A percentile compares a stretch with the other conserved stretches of the same genome.
These are phyloP conservation scores for Penicillium sp. DNA, from an alignment of 2,329 filamentous ascomycete genomes.

Conservation along the genomic window DNA sequence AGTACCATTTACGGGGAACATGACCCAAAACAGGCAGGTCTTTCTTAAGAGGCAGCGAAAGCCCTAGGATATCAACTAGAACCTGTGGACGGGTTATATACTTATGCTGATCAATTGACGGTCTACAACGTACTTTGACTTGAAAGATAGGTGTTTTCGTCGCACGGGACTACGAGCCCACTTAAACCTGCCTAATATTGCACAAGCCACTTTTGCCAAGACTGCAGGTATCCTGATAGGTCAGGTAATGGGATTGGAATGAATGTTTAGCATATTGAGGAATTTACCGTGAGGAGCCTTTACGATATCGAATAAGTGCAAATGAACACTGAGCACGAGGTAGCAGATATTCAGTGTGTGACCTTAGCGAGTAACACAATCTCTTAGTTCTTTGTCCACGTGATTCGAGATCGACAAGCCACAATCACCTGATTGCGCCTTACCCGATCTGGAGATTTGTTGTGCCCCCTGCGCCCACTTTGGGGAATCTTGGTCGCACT, in stretches of 20 bases:
- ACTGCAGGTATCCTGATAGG: slow-evolving; percentile 4
- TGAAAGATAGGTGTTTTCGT: slow-evolving; percentile 8
- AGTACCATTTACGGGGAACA: no score
- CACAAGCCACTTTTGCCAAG: slow-evolving; percentile 12
- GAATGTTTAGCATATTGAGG: neutral
- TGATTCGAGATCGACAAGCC: slow-evolving; percentile 23
- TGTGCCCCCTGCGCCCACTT: slow-evolving; percentile 25
- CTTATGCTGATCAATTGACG: neutral
- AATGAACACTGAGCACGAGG: neutral
- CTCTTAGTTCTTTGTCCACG: neutral
- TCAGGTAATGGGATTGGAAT: neutral
- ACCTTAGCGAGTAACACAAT: neutral
- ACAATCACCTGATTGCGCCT: slow-evolving; percentile 24
- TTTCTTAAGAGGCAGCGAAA: neutral
- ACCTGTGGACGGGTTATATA: neutral
- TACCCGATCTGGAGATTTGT: slow-evolving; percentile 42
- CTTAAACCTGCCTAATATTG: slow-evolving; percentile 12
- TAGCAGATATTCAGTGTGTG: neutral
- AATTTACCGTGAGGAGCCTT: neutral
- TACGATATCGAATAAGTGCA: neutral
- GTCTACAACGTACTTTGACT: neutral
- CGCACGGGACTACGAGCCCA: slow-evolving; percentile 20
- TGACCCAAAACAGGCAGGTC: neutral
- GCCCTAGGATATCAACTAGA: neutral
- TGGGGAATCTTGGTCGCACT: slow-evolving; percentile 21